Evolutionary conservation across 495 filamentous ascomycete species (phyloP).

Genomic region (Penicillium atrosanguineum): DNA sequence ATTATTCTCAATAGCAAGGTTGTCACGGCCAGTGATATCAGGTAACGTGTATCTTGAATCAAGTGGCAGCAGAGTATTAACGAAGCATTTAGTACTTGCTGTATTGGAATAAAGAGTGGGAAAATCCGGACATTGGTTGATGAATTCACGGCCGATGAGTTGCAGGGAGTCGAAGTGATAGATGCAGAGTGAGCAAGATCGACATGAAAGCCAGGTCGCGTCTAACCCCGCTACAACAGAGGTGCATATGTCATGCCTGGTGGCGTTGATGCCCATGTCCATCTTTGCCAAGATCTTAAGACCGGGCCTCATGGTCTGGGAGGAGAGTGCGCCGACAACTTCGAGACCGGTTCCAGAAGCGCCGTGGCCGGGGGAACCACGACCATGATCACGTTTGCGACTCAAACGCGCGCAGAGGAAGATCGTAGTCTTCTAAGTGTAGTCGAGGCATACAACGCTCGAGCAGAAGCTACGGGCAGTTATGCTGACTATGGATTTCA

Average conservation of each 20-base stretch:
- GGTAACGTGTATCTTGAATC: not conserved
- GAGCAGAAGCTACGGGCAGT: slow-evolving; percentile 7
- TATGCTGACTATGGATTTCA: slow-evolving; percentile 17
- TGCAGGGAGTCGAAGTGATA: slow-evolving; percentile 9
- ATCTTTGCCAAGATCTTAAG: slow-evolving; percentile 24
- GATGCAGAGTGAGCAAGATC: slow-evolving; percentile 11
- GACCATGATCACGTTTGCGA: slow-evolving; percentile 55
- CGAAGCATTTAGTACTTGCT: slow-evolving; percentile 4
- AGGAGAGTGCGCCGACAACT: slow-evolving; percentile 15
- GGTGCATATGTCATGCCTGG: slow-evolving; percentile 29
- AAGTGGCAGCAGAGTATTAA: not conserved
- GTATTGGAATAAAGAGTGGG: slow-evolving; percentile 16
- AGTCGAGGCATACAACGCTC: slow-evolving; percentile 5
- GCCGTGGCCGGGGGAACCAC: slow-evolving; percentile 59
- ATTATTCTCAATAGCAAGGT: slow-evolving; percentile 9
- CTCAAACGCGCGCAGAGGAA: slow-evolving; percentile 14
- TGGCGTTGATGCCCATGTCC: slow-evolving; percentile 43
- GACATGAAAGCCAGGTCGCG: not conserved
- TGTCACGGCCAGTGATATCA: slow-evolving; percentile 14
- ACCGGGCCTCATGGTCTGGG: slow-evolving; percentile 15
- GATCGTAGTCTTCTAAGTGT: slow-evolving; percentile 5
- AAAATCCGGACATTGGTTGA: slow-evolving; percentile 11
- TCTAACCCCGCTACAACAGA: not conserved
- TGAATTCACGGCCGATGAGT: slow-evolving; percentile 4
- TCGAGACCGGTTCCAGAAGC: slow-evolving; percentile 34